These are phyloP conservation scores for Fraxinus latifolia DNA, from an alignment of 305 asterid species.

Conservation along the genomic window DNA sequence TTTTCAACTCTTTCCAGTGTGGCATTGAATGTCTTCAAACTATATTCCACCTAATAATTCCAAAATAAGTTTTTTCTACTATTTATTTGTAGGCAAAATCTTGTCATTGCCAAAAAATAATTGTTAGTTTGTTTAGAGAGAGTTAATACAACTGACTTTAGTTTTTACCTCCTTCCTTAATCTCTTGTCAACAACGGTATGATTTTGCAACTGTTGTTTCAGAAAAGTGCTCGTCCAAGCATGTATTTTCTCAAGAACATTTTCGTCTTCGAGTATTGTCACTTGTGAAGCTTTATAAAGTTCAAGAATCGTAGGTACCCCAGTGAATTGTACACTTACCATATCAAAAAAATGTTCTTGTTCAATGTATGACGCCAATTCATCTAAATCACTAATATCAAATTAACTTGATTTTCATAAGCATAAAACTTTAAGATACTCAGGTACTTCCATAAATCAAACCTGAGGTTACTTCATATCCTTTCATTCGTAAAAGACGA, in stretches of 20 bases:
- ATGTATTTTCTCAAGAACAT: constrained; percentile 28
- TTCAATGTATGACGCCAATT: constrained; percentile 28
- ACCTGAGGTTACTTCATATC: constrained; percentile 40
- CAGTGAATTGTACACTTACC: background rate
- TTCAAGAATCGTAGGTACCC: constrained; percentile 32
- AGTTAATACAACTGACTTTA: background rate
- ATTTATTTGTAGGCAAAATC: background rate
- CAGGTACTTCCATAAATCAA: background rate
- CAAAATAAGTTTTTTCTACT: background rate
- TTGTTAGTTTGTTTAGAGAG: background rate
- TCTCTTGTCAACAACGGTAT: constrained; percentile 21
- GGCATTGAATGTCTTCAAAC: constrained; percentile 32
- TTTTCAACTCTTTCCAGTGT: constrained; percentile 23
- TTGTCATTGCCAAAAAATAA: background rate
- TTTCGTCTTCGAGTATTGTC: constrained; percentile 28
- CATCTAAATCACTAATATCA: constrained; percentile 28
- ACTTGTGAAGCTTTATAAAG: constrained; percentile 46
- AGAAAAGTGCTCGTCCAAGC: constrained; percentile 37
- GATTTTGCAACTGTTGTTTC: constrained; percentile 31
- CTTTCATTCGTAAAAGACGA: constrained; percentile 35
- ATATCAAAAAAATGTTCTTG: constrained; percentile 22
- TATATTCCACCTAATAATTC: constrained; percentile 16
- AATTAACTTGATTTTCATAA: background rate
- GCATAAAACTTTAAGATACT: background rate
- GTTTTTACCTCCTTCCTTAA: constrained; percentile 33